Percentiles rank a stretch among this genome's conserved stretches.
phyloP scores from a whole-genome alignment of 1,139 yeast species.

The Pichia inconspicua region DNA sequence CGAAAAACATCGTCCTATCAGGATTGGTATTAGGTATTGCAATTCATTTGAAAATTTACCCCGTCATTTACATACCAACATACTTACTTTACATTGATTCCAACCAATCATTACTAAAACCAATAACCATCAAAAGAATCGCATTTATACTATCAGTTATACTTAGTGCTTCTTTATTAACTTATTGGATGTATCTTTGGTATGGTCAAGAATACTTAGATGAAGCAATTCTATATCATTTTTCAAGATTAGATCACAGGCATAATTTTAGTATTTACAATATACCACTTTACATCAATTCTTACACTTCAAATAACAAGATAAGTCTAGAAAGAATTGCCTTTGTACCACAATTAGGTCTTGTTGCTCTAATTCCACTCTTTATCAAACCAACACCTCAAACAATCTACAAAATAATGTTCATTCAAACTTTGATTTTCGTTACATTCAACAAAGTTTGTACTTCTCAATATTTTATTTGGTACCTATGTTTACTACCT shows the following conservation, averaged over 20 bases:
- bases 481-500: slow-evolving; percentile 85
- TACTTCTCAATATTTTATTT: slow-evolving; percentile 87
- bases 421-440: slow-evolving; percentile 85
- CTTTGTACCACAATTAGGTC: slow-evolving; percentile 71
- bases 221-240: slow-evolving; percentile 77
- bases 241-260: slow-evolving; percentile 80
- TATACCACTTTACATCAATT: slow-evolving; percentile 59
- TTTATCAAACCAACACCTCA: slow-evolving; percentile 19
- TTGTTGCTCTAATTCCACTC: slow-evolving; percentile 55
- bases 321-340: slow-evolving; percentile 43
- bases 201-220: slow-evolving; percentile 75
- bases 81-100: slow-evolving; percentile 30
- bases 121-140: slow-evolving; percentile 41
- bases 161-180: slow-evolving; percentile 39
- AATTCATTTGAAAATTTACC: slow-evolving; percentile 87
- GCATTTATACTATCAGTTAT: slow-evolving; percentile 36
- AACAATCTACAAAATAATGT: slow-evolving; percentile 50
- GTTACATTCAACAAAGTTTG: slow-evolving; percentile 90
- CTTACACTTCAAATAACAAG: slow-evolving; percentile 27
- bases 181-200: slow-evolving; percentile 50
- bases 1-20: slow-evolving; percentile 31
- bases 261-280: slow-evolving; percentile 92
- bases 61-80: slow-evolving; percentile 71
- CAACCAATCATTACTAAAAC: slow-evolving; percentile 30
- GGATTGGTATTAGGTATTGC: slow-evolving; percentile 71